Percentiles rank a stretch among this genome's conserved stretches.
Evolutionary conservation across 768 basidiomycete genomes (phyloP).

Genomic region (Amylocystis lapponica): DNA sequence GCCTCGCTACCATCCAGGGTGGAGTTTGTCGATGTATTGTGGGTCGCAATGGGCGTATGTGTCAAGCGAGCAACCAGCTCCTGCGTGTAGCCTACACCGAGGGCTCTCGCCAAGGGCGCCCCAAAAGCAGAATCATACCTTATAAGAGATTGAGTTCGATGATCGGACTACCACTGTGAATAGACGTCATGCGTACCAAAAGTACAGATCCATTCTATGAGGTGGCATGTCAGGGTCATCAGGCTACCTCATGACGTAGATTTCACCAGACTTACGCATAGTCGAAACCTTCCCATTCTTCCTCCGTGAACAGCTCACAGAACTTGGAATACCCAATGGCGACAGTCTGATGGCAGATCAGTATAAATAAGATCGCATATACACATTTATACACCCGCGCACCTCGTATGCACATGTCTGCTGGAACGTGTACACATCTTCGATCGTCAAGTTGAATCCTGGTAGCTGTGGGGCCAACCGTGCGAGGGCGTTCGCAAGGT

Average conservation of each 20-base stretch:
- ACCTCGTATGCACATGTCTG: slow-evolving; percentile 86
- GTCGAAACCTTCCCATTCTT: slow-evolving; percentile 92
- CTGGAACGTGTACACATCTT: slow-evolving; percentile 74
- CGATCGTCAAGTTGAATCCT: slow-evolving; percentile 57
- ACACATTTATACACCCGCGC: not conserved
- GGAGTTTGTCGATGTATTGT: slow-evolving; percentile 82
- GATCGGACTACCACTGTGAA: not conserved
- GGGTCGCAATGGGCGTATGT: slow-evolving; percentile 58
- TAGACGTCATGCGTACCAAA: slow-evolving; percentile 39
- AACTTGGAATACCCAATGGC: slow-evolving; percentile 89
- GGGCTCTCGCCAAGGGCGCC: slow-evolving; percentile 68
- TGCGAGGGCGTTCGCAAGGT: slow-evolving; percentile 59
- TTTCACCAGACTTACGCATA: slow-evolving; percentile 55
- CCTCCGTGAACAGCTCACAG: slow-evolving; percentile 83
- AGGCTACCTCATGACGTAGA: not conserved
- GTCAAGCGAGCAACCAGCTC: slow-evolving; percentile 82
- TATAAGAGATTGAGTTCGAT: not conserved
- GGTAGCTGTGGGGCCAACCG: slow-evolving; percentile 54
- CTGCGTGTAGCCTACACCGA: slow-evolving; percentile 76
- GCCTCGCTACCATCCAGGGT: slow-evolving; percentile 65
- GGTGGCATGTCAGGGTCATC: not conserved
- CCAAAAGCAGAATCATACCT: slow-evolving; percentile 76
- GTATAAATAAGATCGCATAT: slow-evolving; percentile 3
- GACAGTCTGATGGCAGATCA: slow-evolving; percentile 56
- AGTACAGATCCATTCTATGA: slow-evolving; percentile 54